Evolutionary conservation across 768 basidiomycete species (phyloP), one percentile per base, ranked within the genome.

Genomic region (Butyriboletus loyo): DNA sequence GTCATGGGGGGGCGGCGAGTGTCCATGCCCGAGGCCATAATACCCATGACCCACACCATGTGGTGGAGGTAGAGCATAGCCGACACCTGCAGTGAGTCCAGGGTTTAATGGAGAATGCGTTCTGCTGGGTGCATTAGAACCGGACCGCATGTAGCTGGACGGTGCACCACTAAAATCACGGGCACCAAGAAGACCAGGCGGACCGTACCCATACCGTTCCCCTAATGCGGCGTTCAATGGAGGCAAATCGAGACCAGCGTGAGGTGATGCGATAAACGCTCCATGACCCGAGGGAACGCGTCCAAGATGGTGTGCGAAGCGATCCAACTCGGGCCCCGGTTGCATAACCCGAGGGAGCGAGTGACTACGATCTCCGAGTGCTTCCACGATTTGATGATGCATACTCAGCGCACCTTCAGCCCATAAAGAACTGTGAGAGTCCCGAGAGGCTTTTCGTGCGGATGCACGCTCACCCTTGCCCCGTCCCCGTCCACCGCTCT

Each of bases 61-160:
- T 6, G 73, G 72, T 7, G 74, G 64, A 6, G 76, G 75, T 0
- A 77, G 63, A 32, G 74, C 65, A 60, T 79, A 78, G 31, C 75
- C 74, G 45, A 71, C 67, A 24, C 70, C 68, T 40, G 67, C 70
- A 49, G 66, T 61, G 32, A 73, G 65, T 51, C 74, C 76, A 57
- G 78, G 82, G 47, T 78, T 79, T 62, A 84, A 67, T 43, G 86
- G 87, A 40, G 86, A 87, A 66, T 89, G 86, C 46, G 86, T 85
- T 60, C 86, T 73, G 67, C 84, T 88, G 6, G 87, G 87, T 24
- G 82, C 83, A 56, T 80, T 76, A 43, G 81, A 85, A 51, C 83
- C 77, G 22, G 85, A 80, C 60, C 85, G 77, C 58, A 85, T 73
- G 68, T 86, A 86, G 65, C 82, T 80, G 46, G 79, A 73, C 40